Evolutionary conservation across 768 basidiomycete species (phyloP), one percentile per base, ranked within the genome.

Genomic region (Steccherinum ochraceum): DNA sequence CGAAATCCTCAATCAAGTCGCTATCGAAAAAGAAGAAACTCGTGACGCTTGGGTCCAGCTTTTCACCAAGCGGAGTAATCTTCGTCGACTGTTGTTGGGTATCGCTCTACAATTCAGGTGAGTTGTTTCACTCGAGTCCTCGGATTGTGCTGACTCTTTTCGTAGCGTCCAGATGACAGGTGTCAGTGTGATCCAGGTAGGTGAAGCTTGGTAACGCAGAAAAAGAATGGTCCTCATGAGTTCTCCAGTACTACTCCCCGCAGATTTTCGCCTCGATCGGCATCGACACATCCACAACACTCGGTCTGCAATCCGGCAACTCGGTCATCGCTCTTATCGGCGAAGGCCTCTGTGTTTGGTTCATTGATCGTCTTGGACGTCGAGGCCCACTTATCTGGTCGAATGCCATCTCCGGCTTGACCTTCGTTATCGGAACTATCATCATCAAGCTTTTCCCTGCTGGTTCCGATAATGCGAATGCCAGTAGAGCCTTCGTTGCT

Each of bases 241-340:
- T n/a, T n/a, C n/a, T n/a, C n/a, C 59, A 60, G 46, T 60, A 54
- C 50, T 60, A 60, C 52, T 55, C 48, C 4, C 55, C 52, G 47
- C 61, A 57, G 27, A 63, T 59, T 40, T 53, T 57, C 21, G 52
- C 52, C 30, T 46, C 45, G n/a, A 52, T 45, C 25, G 41, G 52
- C n/a, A 65, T 65, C 45, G 55, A 58, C 46, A 60, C 61, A 3
- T 60, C 59, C 18, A 58, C 58, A 10, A 72, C 75, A 26, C 70
- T 80, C 13, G 66, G 77, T 26, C 74, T 80, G 58, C 78, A 79
- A 58, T 76, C 74, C 3, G 75, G 78, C 56, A 80, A 78, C 63
- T 75, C 73, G 23, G 63, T 79, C 42, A 77, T 80, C 50, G 77
- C 76, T 2, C 66, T 80, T 25, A 72, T 77, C 40, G 78, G 76